A percentile compares a stretch with the other conserved stretches of the same genome.
These are phyloP conservation scores for Zizania palustris DNA, from an alignment of 202 grass and related monocot genomes.

Conservation along the genomic window DNA sequence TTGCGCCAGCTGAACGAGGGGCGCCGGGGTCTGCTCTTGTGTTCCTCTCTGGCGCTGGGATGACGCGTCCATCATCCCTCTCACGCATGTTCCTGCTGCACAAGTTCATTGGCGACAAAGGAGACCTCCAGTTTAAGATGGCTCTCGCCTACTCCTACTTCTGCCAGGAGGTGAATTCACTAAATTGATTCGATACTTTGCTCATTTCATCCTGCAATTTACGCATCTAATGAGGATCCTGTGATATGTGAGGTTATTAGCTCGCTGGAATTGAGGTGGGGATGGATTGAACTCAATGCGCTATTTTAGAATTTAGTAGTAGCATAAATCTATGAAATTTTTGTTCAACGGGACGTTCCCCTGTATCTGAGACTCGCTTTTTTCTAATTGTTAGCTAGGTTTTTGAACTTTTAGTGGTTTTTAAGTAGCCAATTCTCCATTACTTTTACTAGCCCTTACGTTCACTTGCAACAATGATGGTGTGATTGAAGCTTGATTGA, in stretches of 20 bases:
- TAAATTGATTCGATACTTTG: conserved; percentile 14
- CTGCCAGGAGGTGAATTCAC: conserved; percentile 82
- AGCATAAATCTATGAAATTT: neutral
- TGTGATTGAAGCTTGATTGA: neutral
- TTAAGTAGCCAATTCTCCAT: neutral
- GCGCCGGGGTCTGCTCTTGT: conserved; percentile 81
- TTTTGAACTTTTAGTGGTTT: too few relatives aligned
- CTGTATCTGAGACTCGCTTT: neutral
- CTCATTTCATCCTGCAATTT: neutral
- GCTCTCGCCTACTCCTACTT: conserved; percentile 89
- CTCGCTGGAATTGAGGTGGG: neutral
- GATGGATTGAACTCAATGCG: neutral
- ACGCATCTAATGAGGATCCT: conserved; percentile 1
- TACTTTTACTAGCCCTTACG: neutral
- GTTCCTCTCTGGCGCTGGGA: conserved; percentile 67
- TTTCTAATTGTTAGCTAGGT: neutral
- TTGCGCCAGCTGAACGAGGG: too few relatives aligned
- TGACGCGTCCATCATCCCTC: conserved; percentile 68
- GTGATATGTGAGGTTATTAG: neutral
- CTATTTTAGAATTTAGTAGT: neutral
- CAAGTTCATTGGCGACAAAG: conserved; percentile 80
- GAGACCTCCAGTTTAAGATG: conserved; percentile 95
- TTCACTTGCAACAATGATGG: neutral
- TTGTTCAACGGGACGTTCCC: neutral
- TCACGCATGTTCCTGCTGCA: conserved; percentile 82